Percentiles rank a stretch among this genome's conserved stretches.
Evolutionary conservation across 2,329 filamentous ascomycete species (phyloP).

Genomic region (Blastomyces emzantsi): DNA sequence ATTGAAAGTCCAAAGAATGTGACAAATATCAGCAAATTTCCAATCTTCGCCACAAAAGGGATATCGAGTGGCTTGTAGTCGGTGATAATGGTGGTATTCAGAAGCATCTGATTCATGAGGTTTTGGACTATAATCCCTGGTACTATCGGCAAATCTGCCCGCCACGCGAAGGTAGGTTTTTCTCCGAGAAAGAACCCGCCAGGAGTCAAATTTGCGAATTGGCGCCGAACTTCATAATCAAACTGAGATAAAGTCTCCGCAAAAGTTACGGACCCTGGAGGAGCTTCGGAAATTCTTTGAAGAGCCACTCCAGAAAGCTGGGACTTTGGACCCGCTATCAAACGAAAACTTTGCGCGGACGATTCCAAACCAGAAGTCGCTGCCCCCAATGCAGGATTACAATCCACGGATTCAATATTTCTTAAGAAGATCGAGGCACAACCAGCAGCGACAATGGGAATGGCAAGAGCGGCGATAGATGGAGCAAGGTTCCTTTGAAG

Average conservation of each 20-base stretch:
- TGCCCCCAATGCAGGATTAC: neutral
- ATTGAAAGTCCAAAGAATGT: constrained; percentile 74
- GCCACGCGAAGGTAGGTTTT: constrained; percentile 57
- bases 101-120: constrained; percentile 53
- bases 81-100: constrained; percentile 59
- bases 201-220: constrained; percentile 60
- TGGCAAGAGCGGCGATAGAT: constrained; percentile 61
- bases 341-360: constrained; percentile 10
- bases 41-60: constrained; percentile 59
- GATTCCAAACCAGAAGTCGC: constrained; percentile 3
- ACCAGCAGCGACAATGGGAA: constrained; percentile 72
- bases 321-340: constrained; percentile 12
- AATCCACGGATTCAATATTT: constrained; percentile 15
- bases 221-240: constrained; percentile 51
- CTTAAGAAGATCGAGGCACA: constrained; percentile 57
- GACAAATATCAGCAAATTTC: constrained; percentile 67
- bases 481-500: constrained; percentile 70
- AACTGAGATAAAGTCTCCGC: constrained; percentile 61
- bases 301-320: neutral
- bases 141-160: constrained; percentile 50
- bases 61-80: constrained; percentile 66
- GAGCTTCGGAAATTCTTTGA: neutral
- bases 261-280: constrained; percentile 17
- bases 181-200: constrained; percentile 70
- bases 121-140: constrained; percentile 48